These are phyloP conservation scores for Nicotiana benthamiana DNA, from an alignment of 257 asterid genomes.

Conservation along the genomic window DNA sequence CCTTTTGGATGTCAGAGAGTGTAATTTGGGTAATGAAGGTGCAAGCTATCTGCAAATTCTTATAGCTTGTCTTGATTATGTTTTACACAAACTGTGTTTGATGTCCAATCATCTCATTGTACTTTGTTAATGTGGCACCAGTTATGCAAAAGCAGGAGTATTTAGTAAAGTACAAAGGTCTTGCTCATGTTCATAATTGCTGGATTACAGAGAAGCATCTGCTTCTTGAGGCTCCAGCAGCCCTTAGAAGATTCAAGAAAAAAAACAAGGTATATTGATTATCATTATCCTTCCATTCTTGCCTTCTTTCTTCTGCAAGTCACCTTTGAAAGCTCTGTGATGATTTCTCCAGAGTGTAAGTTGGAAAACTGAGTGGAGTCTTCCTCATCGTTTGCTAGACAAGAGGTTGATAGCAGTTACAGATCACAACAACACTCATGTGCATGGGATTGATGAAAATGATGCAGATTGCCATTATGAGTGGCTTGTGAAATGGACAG, in stretches of 20 bases:
- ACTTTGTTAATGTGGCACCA: constrained; percentile 5
- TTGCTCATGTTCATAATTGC: constrained; percentile 25
- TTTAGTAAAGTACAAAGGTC: constrained; percentile 27
- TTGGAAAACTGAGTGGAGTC: constrained; percentile 23
- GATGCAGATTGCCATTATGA: constrained; percentile 13
- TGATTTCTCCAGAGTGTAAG: constrained; percentile 15
- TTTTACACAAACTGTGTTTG: not conserved
- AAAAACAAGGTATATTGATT: not conserved
- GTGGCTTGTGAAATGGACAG: constrained; percentile 40
- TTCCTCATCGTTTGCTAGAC: constrained; percentile 26
- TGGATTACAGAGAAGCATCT: constrained; percentile 21
- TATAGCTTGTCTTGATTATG: not conserved
- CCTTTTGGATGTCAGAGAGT: constrained; percentile 13
- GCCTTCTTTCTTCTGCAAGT: not conserved
- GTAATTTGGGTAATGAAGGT: constrained; percentile 19
- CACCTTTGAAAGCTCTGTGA: not conserved
- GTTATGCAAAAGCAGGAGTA: constrained; percentile 16
- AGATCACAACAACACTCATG: not conserved
- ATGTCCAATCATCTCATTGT: not conserved
- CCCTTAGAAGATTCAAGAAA: constrained; percentile 9
- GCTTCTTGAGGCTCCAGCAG: constrained; percentile 2
- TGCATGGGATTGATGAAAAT: not conserved
- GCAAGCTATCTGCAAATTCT: not conserved
- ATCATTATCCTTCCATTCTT: not conserved
- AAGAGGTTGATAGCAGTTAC: constrained; percentile 23